A percentile compares a stretch with the other conserved stretches of the same genome.
Evolutionary conservation across 2,329 filamentous ascomycete species (phyloP).

Genomic region (Corinectria fuckeliana): DNA sequence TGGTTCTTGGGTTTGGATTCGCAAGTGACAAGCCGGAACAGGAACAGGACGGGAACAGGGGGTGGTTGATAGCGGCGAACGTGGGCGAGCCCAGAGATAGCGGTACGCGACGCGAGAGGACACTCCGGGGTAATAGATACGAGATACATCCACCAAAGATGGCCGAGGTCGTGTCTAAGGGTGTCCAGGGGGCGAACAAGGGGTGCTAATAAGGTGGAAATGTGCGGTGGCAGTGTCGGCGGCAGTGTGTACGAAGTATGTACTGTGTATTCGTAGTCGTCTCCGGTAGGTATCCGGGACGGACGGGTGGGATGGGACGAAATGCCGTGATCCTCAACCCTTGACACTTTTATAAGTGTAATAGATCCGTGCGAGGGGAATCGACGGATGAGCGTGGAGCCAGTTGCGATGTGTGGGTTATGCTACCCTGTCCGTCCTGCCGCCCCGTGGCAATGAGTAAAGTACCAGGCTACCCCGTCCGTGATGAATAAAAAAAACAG

Average conservation of each 20-base stretch:
- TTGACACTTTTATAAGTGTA: conserved; percentile 14
- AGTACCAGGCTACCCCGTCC: not conserved
- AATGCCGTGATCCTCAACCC: conserved; percentile 6
- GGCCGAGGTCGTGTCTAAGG: conserved; percentile 12
- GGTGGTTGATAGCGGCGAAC: conserved; percentile 34
- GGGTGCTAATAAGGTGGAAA: not conserved
- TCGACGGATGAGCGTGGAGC: not conserved
- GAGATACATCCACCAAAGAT: conserved; percentile 28
- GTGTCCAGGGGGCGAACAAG: conserved; percentile 10
- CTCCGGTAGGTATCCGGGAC: conserved; percentile 6
- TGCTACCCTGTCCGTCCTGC: not conserved
- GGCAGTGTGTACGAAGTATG: not conserved
- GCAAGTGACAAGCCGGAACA: conserved; percentile 28
- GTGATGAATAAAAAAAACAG: not conserved
- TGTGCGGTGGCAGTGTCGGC: not conserved
- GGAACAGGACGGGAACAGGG: conserved; percentile 27
- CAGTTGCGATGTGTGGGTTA: not conserved
- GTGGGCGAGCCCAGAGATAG: conserved; percentile 33
- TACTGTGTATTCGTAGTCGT: not conserved
- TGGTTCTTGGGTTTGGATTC: conserved; percentile 20
- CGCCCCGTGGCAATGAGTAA: not conserved
- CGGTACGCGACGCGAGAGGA: conserved; percentile 37
- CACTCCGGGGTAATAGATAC: conserved; percentile 40
- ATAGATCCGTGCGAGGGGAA: not conserved
- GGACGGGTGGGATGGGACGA: not conserved